These are phyloP conservation scores for Cytidiella melzeri DNA, from an alignment of 768 basidiomycete genomes.

Conservation along the genomic window DNA sequence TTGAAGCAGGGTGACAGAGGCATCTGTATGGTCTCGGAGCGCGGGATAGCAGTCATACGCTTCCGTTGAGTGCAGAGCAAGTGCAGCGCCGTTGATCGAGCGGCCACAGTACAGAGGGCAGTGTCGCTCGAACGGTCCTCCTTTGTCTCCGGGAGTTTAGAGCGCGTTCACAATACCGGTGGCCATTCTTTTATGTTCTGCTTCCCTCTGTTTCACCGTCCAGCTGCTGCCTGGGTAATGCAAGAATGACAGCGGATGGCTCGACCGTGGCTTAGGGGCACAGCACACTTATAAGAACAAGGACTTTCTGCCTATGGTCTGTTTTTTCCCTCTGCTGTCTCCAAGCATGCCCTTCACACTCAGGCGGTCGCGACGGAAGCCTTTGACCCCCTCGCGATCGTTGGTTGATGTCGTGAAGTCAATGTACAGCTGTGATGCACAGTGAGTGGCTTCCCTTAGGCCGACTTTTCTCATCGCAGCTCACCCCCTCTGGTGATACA, in stretches of 20 bases:
- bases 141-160: constrained; percentile 12
- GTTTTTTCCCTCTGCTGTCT: constrained; percentile 9
- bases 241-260: constrained; percentile 3
- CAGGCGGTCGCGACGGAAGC: constrained; percentile 42
- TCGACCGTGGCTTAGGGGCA: background rate
- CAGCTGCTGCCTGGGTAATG: constrained; percentile 1
- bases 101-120: constrained; percentile 5
- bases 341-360: constrained; percentile 35
- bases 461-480: too few species aligned
- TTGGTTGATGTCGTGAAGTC: constrained; percentile 43
- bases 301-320: background rate
- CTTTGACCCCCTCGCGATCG: constrained; percentile 43
- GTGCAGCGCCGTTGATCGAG: background rate
- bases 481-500: too few species aligned
- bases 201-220: background rate
- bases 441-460: constrained; percentile 19
- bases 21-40: background rate
- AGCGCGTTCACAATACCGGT: background rate
- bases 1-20: background rate
- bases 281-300: constrained; percentile 5
- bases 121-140: constrained; percentile 10
- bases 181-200: background rate
- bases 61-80: background rate
- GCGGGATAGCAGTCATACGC: background rate
- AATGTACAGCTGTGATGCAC: constrained; percentile 21